Evolutionary conservation across 208 protist species (phyloP).

Genomic region (Crithidia fasciculata): DNA sequence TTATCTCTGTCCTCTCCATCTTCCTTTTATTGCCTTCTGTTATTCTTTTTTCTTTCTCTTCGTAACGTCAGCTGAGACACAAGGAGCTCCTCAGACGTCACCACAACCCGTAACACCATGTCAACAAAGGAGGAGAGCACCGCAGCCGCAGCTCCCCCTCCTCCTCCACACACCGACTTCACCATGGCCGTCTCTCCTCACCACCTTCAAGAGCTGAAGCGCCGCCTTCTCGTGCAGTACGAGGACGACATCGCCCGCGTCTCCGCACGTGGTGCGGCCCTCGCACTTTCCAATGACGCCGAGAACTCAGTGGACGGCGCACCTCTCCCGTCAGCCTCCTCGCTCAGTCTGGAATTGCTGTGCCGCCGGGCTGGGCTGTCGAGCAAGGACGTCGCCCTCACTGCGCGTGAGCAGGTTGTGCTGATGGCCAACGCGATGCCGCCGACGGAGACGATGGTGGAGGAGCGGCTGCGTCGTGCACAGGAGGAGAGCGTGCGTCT

Average conservation of each 20-base stretch:
- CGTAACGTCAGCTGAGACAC: too few species aligned
- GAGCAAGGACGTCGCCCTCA: slow-evolving; percentile 3
- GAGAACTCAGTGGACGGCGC: background rate
- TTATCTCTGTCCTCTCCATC: background rate
- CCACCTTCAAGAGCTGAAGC: slow-evolving; percentile 31
- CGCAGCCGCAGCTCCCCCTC: too few species aligned
- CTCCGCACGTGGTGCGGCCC: background rate
- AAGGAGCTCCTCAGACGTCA: too few species aligned
- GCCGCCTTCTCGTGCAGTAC: slow-evolving; percentile 20
- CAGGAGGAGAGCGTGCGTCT: slow-evolving; percentile 33
- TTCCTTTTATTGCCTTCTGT: background rate
- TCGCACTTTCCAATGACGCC: background rate
- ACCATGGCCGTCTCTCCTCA: slow-evolving; percentile 7
- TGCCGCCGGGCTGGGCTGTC: slow-evolving; percentile 40
- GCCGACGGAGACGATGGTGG: slow-evolving; percentile 5
- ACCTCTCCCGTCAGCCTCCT: slow-evolving; percentile 16
- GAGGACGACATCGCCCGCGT: slow-evolving; percentile 19
- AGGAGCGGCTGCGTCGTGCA: slow-evolving; percentile 15
- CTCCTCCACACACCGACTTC: too few species aligned
- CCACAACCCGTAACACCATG: too few species aligned
- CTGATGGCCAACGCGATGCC: slow-evolving; percentile 22
- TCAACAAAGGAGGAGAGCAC: too few species aligned
- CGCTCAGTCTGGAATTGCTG: slow-evolving; percentile 50
- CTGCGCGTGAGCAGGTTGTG: slow-evolving; percentile 12
- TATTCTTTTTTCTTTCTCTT: background rate